Conservation (phyloP, 352 stramenopile genomes). For the Peronospora farinosa region DNA sequence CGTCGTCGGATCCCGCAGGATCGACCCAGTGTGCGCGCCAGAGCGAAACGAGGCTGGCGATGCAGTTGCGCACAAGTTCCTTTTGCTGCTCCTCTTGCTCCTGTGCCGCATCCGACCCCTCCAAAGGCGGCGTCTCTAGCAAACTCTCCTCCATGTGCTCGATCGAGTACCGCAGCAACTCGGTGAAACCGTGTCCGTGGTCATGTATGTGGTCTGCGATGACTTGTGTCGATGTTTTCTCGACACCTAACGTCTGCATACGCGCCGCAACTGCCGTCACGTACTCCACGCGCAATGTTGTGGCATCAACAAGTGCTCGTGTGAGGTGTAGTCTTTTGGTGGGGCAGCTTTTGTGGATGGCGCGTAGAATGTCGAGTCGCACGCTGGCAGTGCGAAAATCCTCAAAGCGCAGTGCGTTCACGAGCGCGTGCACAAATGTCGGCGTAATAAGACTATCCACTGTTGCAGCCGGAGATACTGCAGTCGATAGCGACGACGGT, state of each 20-base stretch:
- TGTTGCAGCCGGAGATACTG: conserved; percentile 35
- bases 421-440: conserved; percentile 67
- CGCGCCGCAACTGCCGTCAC: conserved; percentile 42
- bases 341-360: conserved; percentile 79
- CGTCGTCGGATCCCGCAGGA: conserved; percentile 63
- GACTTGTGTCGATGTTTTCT: conserved; percentile 38
- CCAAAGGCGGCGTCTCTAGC: conserved; percentile 8
- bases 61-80: conserved; percentile 67
- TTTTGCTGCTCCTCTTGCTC: conserved; percentile 29
- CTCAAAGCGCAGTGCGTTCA: conserved; percentile 78
- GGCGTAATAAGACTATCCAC: conserved; percentile 70
- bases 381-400: conserved; percentile 81
- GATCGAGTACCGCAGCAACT: conserved; percentile 77
- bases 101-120: conserved; percentile 19
- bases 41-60: conserved; percentile 53
- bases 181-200: conserved; percentile 75
- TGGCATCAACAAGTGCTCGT: conserved; percentile 65
- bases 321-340: conserved; percentile 62
- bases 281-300: conserved; percentile 60
- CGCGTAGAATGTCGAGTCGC: conserved; percentile 72
- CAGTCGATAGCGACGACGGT: conserved; percentile 17
- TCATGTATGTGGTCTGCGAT: conserved; percentile 57
- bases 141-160: conserved; percentile 59
- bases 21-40: conserved; percentile 78
- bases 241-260: conserved; percentile 50